Base-by-base conservation (phyloP, 2,329 filamentous ascomycete species). In the Nannizziopsis arthrosporioides region DNA sequence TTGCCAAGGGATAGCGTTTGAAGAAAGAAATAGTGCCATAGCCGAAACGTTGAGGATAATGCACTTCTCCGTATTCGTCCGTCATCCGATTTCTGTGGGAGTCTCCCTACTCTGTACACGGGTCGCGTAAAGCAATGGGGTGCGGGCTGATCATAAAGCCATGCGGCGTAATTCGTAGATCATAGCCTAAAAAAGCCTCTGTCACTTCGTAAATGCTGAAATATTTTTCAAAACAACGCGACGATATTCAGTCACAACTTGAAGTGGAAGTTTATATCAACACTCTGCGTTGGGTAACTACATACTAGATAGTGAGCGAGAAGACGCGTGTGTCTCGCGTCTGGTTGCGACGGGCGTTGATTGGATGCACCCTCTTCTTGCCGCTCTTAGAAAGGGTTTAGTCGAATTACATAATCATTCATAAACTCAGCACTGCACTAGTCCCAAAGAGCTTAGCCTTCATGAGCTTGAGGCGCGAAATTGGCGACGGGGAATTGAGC, bases 21-120 rank as follows among this genome's bases (percentile, higher is more conserved):
- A 32, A 8, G 47, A 15, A 17, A 42, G 47, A 17, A 48, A 52
- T 18, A 52, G 31, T 3, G 47, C 39, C 50, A 52, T 52, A 22
- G 31, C 15, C 18, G 14, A 22, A 41, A 34, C n/a, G 17, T 3
- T 4, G 4, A 19, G 6, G 30, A 35, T 8, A 42, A 6, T 14
- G 5, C 12, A n/a, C n/a, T 14, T 19, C 12, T 27, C 7, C 3
- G 22, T 3, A 27, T 3, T 3, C 22, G 22, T 27, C 22, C 22
- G 22, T 27, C 4, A 7, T 27, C 22, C 22, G 22, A 27, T 27
- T 27, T 27, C 22, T 27, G 22, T 4, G 7, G 7, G 7, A 27
- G 7, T 27, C 22, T 27, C n/a, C n/a, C n/a, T n/a, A n/a, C n/a
- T n/a, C n/a, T n/a, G n/a, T n/a, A 27, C 22, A 7, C 22, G 22